phyloP scores from a whole-genome alignment of 192 early-diverging fungal genomes.

The Backusella liffmaniae region DNA sequence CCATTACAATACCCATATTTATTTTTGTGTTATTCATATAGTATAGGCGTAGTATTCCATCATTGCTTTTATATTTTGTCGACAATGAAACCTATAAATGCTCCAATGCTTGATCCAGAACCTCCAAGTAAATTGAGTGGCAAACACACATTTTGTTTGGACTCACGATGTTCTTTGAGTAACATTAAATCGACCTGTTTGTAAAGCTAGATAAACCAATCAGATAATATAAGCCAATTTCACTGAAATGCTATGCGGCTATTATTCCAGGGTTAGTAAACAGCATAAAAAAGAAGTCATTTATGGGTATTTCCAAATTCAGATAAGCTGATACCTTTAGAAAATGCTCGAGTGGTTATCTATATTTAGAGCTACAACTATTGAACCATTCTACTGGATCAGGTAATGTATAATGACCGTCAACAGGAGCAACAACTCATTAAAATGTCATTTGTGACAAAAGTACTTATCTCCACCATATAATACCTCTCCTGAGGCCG shows the following conservation, averaged over 20 bases:
- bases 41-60: too few relatives aligned
- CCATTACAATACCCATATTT: too few relatives aligned
- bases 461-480: too few relatives aligned
- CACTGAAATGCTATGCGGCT: not conserved
- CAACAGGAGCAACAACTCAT: too few relatives aligned
- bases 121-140: not conserved
- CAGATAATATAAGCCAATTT: not conserved
- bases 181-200: not conserved
- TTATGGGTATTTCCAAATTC: not conserved
- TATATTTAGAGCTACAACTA: not conserved
- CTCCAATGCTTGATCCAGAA: not conserved
- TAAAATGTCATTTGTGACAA: too few relatives aligned
- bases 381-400: not conserved
- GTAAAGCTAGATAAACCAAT: not conserved
- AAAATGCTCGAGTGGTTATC: not conserved
- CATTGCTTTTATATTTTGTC: too few relatives aligned
- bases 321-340: not conserved
- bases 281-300: not conserved
- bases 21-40: not conserved
- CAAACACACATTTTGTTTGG: not conserved
- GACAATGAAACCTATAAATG: not conserved
- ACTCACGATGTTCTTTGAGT: not conserved
- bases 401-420: not conserved
- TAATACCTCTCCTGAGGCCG: too few relatives aligned
- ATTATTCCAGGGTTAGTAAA: not conserved